phyloP scores from a whole-genome alignment of 805 yeast species.

The Candida bentonensis region DNA sequence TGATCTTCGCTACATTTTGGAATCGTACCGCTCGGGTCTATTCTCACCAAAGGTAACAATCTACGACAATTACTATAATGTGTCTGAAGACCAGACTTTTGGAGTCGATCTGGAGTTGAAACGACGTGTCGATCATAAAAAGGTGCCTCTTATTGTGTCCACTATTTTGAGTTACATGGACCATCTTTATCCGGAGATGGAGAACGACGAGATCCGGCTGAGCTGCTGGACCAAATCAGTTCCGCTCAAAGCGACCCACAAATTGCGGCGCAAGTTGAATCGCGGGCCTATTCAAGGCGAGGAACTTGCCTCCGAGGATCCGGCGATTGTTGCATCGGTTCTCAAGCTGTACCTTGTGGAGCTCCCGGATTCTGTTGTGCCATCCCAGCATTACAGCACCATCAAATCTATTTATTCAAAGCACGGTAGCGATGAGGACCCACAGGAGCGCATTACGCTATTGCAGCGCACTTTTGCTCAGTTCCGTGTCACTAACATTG shows the following conservation, averaged over 20 bases:
- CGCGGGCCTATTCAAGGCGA: constrained; percentile 17
- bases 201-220: constrained; percentile 53
- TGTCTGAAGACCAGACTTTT: constrained; percentile 55
- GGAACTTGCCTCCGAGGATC: constrained; percentile 25
- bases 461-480: constrained; percentile 52
- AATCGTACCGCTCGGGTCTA: constrained; percentile 57
- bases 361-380: constrained; percentile 63
- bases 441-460: constrained; percentile 38
- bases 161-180: constrained; percentile 56
- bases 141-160: constrained; percentile 57
- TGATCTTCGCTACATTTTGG: constrained; percentile 54
- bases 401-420: constrained; percentile 51
- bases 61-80: constrained; percentile 69
- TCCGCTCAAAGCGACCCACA: constrained; percentile 45
- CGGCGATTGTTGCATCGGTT: constrained; percentile 51
- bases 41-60: constrained; percentile 59
- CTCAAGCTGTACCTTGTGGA: constrained; percentile 64
- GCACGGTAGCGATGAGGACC: constrained; percentile 25
- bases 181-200: constrained; percentile 46
- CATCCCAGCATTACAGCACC: constrained; percentile 50
- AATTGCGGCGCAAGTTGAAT: constrained; percentile 41
- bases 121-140: constrained; percentile 55
- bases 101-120: constrained; percentile 66
- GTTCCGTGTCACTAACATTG: constrained; percentile 55
- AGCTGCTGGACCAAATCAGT: constrained; percentile 58